These are phyloP conservation scores for Baudoinia panamericana DNA, from an alignment of 495 filamentous ascomycete species.

Conservation along the genomic window DNA sequence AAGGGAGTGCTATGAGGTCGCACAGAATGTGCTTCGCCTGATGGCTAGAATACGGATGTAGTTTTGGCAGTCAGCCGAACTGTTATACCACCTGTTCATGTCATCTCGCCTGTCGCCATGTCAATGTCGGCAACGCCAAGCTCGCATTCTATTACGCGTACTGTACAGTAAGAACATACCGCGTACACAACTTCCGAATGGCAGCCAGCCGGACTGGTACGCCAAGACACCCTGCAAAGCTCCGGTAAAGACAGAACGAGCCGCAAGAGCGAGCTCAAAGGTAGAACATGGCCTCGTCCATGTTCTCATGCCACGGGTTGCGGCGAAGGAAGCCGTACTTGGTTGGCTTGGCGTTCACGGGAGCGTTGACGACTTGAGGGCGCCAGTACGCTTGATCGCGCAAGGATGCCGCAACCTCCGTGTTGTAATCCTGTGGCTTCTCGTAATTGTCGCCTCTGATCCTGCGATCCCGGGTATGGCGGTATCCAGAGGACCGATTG, in stretches of 20 bases:
- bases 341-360: neutral
- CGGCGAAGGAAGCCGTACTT: neutral
- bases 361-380: neutral
- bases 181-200: neutral
- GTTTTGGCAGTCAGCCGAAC: too few relatives aligned
- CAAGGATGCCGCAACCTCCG: neutral
- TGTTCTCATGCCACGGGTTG: conserved; percentile 11
- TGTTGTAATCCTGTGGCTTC: neutral
- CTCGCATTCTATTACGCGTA: too few relatives aligned
- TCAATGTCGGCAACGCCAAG: too few relatives aligned
- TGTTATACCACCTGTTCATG: too few relatives aligned
- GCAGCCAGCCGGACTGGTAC: conserved; percentile 1
- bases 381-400: neutral
- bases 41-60: too few relatives aligned
- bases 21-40: too few relatives aligned
- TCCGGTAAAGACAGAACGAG: conserved; percentile 6
- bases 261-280: conserved; percentile 8
- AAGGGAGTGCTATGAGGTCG: too few relatives aligned
- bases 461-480: too few relatives aligned
- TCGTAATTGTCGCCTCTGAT: too few relatives aligned
- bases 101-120: too few relatives aligned
- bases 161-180: neutral
- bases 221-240: neutral
- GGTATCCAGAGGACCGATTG: too few relatives aligned
- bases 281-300: conserved; percentile 15